These are phyloP conservation scores for Candida wancherniae DNA, from an alignment of 805 yeast species.

Conservation along the genomic window DNA sequence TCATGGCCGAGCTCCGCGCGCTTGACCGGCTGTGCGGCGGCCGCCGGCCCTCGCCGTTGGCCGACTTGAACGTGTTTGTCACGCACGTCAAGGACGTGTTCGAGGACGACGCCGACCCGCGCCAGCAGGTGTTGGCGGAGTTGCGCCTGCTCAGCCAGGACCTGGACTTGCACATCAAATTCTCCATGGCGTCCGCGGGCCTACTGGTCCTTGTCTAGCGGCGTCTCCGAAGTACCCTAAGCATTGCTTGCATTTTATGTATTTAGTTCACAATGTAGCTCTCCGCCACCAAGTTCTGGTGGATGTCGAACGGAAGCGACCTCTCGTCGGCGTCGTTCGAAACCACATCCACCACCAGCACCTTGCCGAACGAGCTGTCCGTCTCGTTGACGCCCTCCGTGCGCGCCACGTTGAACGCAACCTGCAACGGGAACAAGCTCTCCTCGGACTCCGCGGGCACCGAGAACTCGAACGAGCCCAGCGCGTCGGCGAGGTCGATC, in stretches of 20 bases:
- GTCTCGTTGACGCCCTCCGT: slow-evolving; percentile 36
- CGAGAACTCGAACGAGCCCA: slow-evolving; percentile 76
- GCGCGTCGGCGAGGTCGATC: slow-evolving; percentile 47
- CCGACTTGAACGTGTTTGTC: slow-evolving; percentile 45
- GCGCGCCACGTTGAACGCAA: slow-evolving; percentile 50
- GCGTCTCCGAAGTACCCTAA: no score
- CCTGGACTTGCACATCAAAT: slow-evolving; percentile 38
- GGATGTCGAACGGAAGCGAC: slow-evolving; percentile 66
- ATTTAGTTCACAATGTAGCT: slow-evolving; percentile 47
- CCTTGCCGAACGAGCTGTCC: slow-evolving; percentile 55
- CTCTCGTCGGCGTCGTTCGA: slow-evolving; percentile 46
- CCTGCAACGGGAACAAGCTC: slow-evolving; percentile 80
- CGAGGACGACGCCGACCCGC: slow-evolving; percentile 47
- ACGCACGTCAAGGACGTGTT: slow-evolving; percentile 34
- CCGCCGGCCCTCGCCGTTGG: slow-evolving; percentile 17
- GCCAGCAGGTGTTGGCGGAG: slow-evolving; percentile 47
- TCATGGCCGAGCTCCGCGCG: slow-evolving; percentile 51
- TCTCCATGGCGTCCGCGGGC: slow-evolving; percentile 56
- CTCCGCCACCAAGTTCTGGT: slow-evolving; percentile 53
- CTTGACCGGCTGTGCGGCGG: slow-evolving; percentile 14
- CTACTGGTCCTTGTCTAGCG: slow-evolving; percentile 36
- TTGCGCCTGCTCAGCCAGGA: slow-evolving; percentile 36
- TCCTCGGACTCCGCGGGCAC: slow-evolving; percentile 77
- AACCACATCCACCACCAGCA: slow-evolving; percentile 58
- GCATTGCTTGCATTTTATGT: background rate